Base-by-base conservation (phyloP, 106 monocot genomes). In the Narthecium ossifragum region DNA sequence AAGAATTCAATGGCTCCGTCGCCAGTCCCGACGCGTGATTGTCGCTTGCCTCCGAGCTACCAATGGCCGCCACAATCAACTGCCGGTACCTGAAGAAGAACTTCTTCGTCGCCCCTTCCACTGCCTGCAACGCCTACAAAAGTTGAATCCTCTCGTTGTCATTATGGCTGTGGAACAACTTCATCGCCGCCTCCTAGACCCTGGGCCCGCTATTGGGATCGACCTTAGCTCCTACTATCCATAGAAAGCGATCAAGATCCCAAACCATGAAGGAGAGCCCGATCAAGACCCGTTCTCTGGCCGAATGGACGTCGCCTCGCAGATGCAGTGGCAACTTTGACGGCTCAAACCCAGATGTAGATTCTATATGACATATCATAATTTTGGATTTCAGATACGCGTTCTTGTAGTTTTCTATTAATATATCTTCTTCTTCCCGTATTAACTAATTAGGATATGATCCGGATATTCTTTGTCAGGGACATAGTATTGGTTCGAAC, bases 11-110 rank as follows among this genome's bases (percentile, higher is more conserved):
- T 34, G 53, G n/a, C n/a, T n/a, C n/a, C n/a, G n/a, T n/a, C n/a
- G n/a, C n/a, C n/a, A n/a, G n/a, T n/a, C n/a, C n/a, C n/a, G n/a
- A n/a, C n/a, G n/a, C n/a, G n/a, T n/a, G n/a, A n/a, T n/a, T n/a
- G n/a, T n/a, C n/a, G n/a, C n/a, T 49, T 8, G 71, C 81, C 43
- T 91, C 90, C 67, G 80, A 31, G 67, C 79, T 91, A 11, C 90
- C 90, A 85, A 91, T 79, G 29, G 72, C 71, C 24, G 58, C 69
- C 52, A 61, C 73, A 27, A 77, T 54, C 64, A 85, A 24, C 64
- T 85, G 85, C 64, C 82, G 46, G 65, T 91, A 82, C 36, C 57
- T 76, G 63, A 86, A 92, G 74, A 75, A 92, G 69, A 92, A 92
- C 47, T 59, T 62, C 80, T 83, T 86, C 63, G 84, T 73, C 12